A percentile compares a stretch with the other conserved stretches of the same genome.
phyloP scores from a whole-genome alignment of 768 basidiomycete genomes.

The Calocybe indica region DNA sequence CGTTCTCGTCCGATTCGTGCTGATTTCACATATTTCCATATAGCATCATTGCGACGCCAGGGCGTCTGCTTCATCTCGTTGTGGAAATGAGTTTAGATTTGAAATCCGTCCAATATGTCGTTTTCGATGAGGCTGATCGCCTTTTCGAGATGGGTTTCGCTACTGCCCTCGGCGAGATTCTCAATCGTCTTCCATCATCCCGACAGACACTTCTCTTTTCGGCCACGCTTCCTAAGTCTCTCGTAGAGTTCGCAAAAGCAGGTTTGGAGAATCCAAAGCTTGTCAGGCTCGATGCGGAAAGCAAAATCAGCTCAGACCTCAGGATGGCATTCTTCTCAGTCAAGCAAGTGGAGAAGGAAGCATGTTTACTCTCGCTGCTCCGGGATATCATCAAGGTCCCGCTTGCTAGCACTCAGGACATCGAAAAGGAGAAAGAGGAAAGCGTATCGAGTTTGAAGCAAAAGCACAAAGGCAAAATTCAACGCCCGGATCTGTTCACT shows the following conservation, averaged over 20 bases:
- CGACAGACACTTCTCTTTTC: constrained; percentile 95
- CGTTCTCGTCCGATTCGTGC: constrained; percentile 5
- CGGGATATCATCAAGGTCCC: constrained; percentile 87
- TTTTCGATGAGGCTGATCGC: constrained; percentile 98
- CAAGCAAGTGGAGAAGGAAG: constrained; percentile 92
- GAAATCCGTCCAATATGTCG: constrained; percentile 79
- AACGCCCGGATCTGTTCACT: constrained; percentile 43
- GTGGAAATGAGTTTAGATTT: constrained; percentile 97
- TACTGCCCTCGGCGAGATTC: constrained; percentile 84
- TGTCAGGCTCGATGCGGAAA: constrained; percentile 93
- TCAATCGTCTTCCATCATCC: constrained; percentile 77
- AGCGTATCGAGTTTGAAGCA: constrained; percentile 17
- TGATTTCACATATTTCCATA: constrained; percentile 7
- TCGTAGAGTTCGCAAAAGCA: constrained; percentile 98
- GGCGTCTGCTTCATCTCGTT: constrained; percentile 91
- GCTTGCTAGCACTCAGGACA: constrained; percentile 30
- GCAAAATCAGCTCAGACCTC: constrained; percentile 91
- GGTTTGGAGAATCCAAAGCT: constrained; percentile 92
- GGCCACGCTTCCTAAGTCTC: constrained; percentile 90
- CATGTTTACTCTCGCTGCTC: constrained; percentile 76
- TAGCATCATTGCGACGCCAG: constrained; percentile 97
- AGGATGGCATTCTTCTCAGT: constrained; percentile 93
- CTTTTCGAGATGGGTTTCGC: constrained; percentile 99
- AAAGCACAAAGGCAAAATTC: constrained; percentile 44
- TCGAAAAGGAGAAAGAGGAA: constrained; percentile 9